Conservation (phyloP, 805 yeast species). For the Candida vaughaniae region DNA sequence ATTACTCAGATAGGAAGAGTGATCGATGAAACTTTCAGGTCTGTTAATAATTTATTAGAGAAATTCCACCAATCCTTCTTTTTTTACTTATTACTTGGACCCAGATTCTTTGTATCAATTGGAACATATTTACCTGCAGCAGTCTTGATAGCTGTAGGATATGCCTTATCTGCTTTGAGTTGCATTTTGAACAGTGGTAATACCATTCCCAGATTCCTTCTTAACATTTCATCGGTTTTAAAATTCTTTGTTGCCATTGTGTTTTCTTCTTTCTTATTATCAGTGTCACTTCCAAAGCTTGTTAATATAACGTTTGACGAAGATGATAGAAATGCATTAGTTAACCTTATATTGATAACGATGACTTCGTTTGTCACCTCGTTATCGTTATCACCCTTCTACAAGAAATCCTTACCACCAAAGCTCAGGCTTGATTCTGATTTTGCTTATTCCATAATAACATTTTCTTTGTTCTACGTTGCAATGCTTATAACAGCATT, state of each 20-base stretch:
- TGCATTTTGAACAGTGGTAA: slow-evolving; percentile 48
- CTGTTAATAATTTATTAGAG: slow-evolving; percentile 88
- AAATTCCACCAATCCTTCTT: slow-evolving; percentile 97
- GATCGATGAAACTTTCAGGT: slow-evolving; percentile 81
- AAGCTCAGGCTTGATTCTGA: slow-evolving; percentile 18
- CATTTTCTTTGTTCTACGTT: slow-evolving; percentile 54
- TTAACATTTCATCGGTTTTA: slow-evolving; percentile 24
- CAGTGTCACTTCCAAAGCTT: slow-evolving; percentile 26
- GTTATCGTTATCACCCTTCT: slow-evolving; percentile 17
- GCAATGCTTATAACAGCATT: slow-evolving; percentile 71
- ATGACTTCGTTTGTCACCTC: slow-evolving; percentile 15
- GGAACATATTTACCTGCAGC: slow-evolving; percentile 93
- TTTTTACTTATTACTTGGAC: slow-evolving; percentile 80
- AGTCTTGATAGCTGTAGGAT: slow-evolving; percentile 64
- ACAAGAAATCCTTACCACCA: slow-evolving; percentile 1
- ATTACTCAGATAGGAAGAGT: slow-evolving; percentile 90
- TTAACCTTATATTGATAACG: slow-evolving; percentile 16
- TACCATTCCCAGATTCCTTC: slow-evolving; percentile 16
- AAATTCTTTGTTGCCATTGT: slow-evolving; percentile 29
- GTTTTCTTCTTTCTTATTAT: slow-evolving; percentile 19
- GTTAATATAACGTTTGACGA: slow-evolving; percentile 9
- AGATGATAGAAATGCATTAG: slow-evolving; percentile 14
- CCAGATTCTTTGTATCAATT: slow-evolving; percentile 81
- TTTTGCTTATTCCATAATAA: slow-evolving; percentile 27
- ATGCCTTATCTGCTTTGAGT: slow-evolving; percentile 66